A percentile compares a stretch with the other conserved stretches of the same genome.
Evolutionary conservation across 345 rosid species (phyloP).

Genomic region (Rhodamnia argentea): DNA sequence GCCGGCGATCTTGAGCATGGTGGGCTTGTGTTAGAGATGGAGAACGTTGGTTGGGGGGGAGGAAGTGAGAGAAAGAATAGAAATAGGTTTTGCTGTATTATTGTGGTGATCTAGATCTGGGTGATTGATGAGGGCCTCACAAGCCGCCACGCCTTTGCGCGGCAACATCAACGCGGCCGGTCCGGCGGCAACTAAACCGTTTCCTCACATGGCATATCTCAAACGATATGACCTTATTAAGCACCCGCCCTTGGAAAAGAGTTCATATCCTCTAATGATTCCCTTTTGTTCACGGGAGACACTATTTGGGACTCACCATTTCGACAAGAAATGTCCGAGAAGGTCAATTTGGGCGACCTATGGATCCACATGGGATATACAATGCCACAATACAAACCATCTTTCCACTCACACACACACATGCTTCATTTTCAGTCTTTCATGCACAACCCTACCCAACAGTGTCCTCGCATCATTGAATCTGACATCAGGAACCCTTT

Average conservation of each 20-base stretch:
- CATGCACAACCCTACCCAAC: background rate
- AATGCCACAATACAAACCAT: background rate
- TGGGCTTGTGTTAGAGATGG: background rate
- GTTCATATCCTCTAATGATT: background rate
- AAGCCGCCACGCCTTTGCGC: background rate
- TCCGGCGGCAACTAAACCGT: accelerated
- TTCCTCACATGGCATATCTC: background rate
- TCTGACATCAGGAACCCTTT: background rate
- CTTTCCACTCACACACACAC: background rate
- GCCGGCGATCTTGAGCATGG: background rate
- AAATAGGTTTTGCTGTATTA: background rate
- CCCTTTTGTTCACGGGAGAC: background rate
- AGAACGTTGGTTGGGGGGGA: background rate
- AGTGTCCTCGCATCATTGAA: background rate
- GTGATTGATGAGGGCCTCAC: background rate
- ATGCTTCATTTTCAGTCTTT: background rate
- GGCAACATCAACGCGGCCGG: background rate
- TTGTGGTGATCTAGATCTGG: background rate
- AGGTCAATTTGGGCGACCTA: background rate
- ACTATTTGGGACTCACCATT: background rate
- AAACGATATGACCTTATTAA: background rate
- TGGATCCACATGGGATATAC: background rate
- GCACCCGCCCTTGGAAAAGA: background rate
- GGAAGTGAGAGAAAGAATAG: too few relatives aligned
- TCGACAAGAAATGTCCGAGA: background rate